Percentiles rank a stretch among this genome's conserved stretches.
phyloP scores from a whole-genome alignment of 768 basidiomycete species.

The Austroboletus eburneus region DNA sequence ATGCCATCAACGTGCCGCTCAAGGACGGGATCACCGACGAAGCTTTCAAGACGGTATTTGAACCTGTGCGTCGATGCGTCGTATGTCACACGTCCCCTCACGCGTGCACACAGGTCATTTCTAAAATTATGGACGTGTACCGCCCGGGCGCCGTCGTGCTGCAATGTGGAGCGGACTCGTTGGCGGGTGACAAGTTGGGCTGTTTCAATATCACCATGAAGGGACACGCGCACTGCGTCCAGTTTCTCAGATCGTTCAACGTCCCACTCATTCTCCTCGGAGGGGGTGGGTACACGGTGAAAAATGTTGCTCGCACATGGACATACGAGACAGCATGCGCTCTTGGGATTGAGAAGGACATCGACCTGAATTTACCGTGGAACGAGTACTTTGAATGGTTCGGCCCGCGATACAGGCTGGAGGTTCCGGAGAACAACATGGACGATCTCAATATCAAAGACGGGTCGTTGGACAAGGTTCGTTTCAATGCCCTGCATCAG shows the following conservation, averaged over 20 bases:
- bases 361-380: constrained; percentile 78
- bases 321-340: constrained; percentile 96
- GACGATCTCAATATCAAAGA: constrained; percentile 87
- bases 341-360: constrained; percentile 76
- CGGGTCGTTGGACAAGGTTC: constrained; percentile 72
- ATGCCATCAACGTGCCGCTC: constrained; percentile 89
- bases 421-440: constrained; percentile 91
- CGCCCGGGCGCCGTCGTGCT: constrained; percentile 84
- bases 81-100: not conserved
- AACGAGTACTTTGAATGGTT: constrained; percentile 97
- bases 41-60: constrained; percentile 81
- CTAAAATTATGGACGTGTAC: constrained; percentile 82
- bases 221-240: constrained; percentile 89
- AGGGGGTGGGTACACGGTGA: constrained; percentile 95
- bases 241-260: constrained; percentile 76
- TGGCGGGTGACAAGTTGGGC: constrained; percentile 92
- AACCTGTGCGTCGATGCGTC: constrained; percentile 76
- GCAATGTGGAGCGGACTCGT: constrained; percentile 95
- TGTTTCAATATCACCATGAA: constrained; percentile 96
- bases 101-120: constrained; percentile 54
- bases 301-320: constrained; percentile 94
- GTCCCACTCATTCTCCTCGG: constrained; percentile 89
- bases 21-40: constrained; percentile 95
- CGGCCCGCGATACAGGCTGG: constrained; percentile 89
- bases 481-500: constrained; percentile 57